phyloP scores from a whole-genome alignment of 192 early-diverging fungal genomes.

The Thamnidium elegans region DNA sequence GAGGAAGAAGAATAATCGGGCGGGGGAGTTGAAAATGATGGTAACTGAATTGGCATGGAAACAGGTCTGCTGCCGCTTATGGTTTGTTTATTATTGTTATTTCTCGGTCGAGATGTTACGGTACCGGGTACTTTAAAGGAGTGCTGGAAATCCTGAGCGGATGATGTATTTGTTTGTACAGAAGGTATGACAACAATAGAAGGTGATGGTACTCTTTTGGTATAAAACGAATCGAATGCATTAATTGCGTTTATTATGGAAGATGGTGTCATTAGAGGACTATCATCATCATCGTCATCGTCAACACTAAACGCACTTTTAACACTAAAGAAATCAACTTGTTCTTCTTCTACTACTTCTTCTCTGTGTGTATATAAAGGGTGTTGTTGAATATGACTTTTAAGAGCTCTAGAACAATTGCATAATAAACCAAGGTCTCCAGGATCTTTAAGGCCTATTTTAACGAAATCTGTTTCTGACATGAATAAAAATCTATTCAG shows the following conservation, averaged over 20 bases:
- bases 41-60: constrained; percentile 16
- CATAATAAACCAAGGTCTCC: constrained; percentile 6
- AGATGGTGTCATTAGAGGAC: constrained; percentile 8
- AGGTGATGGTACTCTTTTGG: constrained; percentile 1
- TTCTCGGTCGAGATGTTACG: background rate
- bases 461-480: constrained; percentile 15
- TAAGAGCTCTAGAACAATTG: background rate
- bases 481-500: constrained; percentile 12
- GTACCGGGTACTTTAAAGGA: background rate
- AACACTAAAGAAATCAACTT: background rate
- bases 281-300: background rate
- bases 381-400: constrained; percentile 1
- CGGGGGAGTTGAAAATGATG: background rate
- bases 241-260: background rate
- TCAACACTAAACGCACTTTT: background rate
- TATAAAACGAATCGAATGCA: too few species aligned
- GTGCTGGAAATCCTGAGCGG: background rate
- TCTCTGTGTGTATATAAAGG: background rate
- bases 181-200: constrained; percentile 11
- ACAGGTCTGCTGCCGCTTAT: background rate
- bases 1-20: background rate
- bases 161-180: constrained; percentile 14
- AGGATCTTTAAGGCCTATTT: constrained; percentile 15
- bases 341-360: background rate
- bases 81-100: background rate